Evolutionary conservation across 2,329 filamentous ascomycete genomes (phyloP).

Genomic region (Xylariaceae sp.): DNA sequence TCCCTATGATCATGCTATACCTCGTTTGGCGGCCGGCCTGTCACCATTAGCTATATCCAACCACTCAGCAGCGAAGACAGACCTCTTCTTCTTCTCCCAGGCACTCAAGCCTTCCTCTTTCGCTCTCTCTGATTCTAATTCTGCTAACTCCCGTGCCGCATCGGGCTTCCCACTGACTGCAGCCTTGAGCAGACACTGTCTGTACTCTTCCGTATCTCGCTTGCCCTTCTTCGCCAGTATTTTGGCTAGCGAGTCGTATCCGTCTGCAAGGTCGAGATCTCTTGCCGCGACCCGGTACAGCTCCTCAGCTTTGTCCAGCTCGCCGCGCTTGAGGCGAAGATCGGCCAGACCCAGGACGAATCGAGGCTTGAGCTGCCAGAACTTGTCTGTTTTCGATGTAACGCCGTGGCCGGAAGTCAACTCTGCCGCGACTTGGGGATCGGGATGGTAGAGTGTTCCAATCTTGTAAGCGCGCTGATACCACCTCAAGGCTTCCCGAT

Average conservation of each 20-base stretch:
- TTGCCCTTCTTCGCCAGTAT: constrained; percentile 20
- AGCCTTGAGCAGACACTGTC: constrained; percentile 28
- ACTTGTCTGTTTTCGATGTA: too few species aligned
- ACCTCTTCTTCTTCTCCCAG: constrained; percentile 19
- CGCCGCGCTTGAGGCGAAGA: constrained; percentile 22
- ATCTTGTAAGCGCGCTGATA: constrained; percentile 26
- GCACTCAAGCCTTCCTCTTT: constrained; percentile 11
- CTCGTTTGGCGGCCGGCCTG: too few species aligned
- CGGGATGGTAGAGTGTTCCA: neutral
- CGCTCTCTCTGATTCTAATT: constrained; percentile 14
- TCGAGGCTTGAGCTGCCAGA: constrained; percentile 35
- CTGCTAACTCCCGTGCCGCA: constrained; percentile 27
- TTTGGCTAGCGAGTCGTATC: constrained; percentile 26
- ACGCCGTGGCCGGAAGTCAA: neutral
- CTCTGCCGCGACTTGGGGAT: neutral
- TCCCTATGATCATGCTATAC: too few species aligned
- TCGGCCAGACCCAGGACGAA: constrained; percentile 30
- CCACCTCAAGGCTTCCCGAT: constrained; percentile 27
- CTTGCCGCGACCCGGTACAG: constrained; percentile 24
- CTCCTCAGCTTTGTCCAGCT: constrained; percentile 20
- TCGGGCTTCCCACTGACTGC: constrained; percentile 27
- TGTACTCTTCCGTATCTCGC: constrained; percentile 20
- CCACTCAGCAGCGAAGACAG: constrained; percentile 24
- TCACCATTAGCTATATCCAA: too few species aligned
- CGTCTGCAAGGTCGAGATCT: constrained; percentile 30